These are phyloP conservation scores for Logfia minima DNA, from an alignment of 129 eudicot species.

Conservation along the genomic window DNA sequence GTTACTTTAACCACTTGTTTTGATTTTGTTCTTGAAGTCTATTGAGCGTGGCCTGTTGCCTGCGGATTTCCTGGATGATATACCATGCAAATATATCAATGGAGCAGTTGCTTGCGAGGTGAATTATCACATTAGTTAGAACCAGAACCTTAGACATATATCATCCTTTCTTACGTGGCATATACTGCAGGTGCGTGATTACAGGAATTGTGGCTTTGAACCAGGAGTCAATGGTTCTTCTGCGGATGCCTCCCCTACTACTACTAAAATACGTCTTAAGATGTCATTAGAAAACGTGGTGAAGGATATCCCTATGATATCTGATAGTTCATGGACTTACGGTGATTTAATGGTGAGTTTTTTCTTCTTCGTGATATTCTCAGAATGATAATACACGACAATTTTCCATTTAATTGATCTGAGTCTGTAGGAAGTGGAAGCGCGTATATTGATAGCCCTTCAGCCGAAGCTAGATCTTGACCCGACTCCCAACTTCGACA, in stretches of 20 bases:
- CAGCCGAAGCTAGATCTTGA: slow-evolving; percentile 79
- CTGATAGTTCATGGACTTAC: slow-evolving; percentile 86
- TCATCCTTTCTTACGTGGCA: slow-evolving; percentile 12
- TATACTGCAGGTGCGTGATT: slow-evolving; percentile 76
- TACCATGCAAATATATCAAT: slow-evolving; percentile 78
- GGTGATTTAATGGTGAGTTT: slow-evolving; percentile 91
- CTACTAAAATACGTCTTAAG: slow-evolving; percentile 61
- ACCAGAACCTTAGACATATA: not conserved
- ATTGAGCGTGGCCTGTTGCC: slow-evolving; percentile 89
- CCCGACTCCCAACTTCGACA: slow-evolving; percentile 71
- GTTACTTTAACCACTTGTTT: not conserved
- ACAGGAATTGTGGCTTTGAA: slow-evolving; percentile 58
- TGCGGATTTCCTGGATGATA: slow-evolving; percentile 86
- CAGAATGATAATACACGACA: not conserved
- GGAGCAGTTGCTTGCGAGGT: slow-evolving; percentile 89
- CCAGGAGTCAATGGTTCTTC: slow-evolving; percentile 47
- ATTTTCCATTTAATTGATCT: slow-evolving; percentile 11
- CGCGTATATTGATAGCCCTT: slow-evolving; percentile 72
- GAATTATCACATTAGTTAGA: slow-evolving; percentile 22
- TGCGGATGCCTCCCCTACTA: slow-evolving; percentile 41
- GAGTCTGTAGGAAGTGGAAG: slow-evolving; percentile 79
- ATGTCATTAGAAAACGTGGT: slow-evolving; percentile 91
- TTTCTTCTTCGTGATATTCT: slow-evolving; percentile 10
- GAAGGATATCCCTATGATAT: slow-evolving; percentile 82
- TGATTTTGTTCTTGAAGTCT: slow-evolving; percentile 50